Conservation (phyloP, 1,284 basidiomycete species). For the Cutaneotrichosporon sp. region DNA sequence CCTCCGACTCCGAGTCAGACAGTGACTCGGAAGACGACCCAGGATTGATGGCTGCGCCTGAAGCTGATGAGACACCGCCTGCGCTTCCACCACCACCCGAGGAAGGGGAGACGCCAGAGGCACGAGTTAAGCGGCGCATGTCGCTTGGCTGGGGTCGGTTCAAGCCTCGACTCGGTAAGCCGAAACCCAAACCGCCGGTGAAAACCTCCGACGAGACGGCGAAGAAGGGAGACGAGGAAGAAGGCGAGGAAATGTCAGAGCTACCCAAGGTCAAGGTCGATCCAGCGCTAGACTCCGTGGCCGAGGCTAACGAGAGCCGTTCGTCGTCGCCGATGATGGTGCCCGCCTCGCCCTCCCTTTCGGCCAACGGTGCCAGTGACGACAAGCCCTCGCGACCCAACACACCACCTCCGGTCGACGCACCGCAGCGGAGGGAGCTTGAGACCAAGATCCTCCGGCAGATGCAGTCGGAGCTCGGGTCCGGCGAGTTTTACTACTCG, state of each 20-base stretch:
- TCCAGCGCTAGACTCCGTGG: constrained; percentile 3
- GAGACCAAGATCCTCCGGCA: constrained; percentile 48
- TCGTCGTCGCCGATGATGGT: background rate
- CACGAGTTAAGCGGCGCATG: constrained; percentile 22
- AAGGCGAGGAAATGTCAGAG: background rate
- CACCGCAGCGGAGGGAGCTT: constrained; percentile 42
- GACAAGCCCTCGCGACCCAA: background rate
- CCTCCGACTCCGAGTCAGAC: constrained; percentile 9
- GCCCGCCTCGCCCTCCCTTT: background rate
- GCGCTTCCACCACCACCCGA: constrained; percentile 4
- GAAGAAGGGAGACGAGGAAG: background rate
- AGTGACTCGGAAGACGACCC: background rate
- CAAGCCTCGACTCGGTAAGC: constrained; percentile 26
- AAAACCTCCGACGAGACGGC: background rate
- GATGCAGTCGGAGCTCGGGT: constrained; percentile 41
- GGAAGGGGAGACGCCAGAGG: constrained; percentile 10
- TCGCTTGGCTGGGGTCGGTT: constrained; percentile 30
- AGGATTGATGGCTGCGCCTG: constrained; percentile 22
- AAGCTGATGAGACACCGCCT: constrained; percentile 34
- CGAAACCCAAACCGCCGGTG: background rate
- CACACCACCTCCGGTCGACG: constrained; percentile 15
- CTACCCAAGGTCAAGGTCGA: constrained; percentile 5
- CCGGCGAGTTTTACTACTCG: constrained; percentile 50
- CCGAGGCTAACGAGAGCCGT: background rate
- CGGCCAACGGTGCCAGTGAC: background rate